Percentiles rank a stretch among this genome's conserved stretches.
phyloP scores from a whole-genome alignment of 352 stramenopile species.

The Phytophthora macrochlamydospora region DNA sequence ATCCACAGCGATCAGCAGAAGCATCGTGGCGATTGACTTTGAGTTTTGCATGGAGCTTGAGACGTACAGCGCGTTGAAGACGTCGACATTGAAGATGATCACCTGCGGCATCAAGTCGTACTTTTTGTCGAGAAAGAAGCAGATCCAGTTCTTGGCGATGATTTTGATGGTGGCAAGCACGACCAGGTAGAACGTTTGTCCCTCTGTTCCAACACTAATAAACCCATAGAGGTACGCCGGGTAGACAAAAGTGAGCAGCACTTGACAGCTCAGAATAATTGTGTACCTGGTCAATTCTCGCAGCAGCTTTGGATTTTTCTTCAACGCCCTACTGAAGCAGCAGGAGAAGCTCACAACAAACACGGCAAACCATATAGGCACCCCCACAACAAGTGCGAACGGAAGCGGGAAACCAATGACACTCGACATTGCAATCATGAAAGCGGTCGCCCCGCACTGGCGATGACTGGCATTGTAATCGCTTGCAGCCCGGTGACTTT shows the following conservation, averaged over 20 bases:
- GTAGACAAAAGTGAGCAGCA: slow-evolving; percentile 40
- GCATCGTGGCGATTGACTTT: slow-evolving; percentile 22
- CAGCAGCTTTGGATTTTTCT: slow-evolving; percentile 1
- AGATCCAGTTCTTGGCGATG: slow-evolving; percentile 40
- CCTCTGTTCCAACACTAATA: slow-evolving; percentile 6
- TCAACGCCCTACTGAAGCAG: slow-evolving; percentile 10
- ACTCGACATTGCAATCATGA: slow-evolving; percentile 30
- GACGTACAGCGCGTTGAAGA: slow-evolving; percentile 49
- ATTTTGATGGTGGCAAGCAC: slow-evolving; percentile 48
- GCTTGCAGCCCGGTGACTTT: slow-evolving; percentile 5
- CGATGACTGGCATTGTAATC: slow-evolving; percentile 14
- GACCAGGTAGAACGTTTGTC: slow-evolving; percentile 33
- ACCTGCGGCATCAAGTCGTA: slow-evolving; percentile 40
- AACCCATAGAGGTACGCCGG: slow-evolving; percentile 46
- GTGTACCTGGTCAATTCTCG: slow-evolving; percentile 9
- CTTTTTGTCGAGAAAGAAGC: slow-evolving; percentile 16
- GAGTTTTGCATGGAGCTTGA: slow-evolving; percentile 43
- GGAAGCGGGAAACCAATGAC: slow-evolving; percentile 46
- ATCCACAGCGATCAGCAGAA: slow-evolving; percentile 34
- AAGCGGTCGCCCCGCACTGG: slow-evolving; percentile 21
- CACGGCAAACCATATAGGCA: slow-evolving; percentile 20
- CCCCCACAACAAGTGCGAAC: slow-evolving; percentile 36
- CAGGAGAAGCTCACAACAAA: slow-evolving; percentile 19
- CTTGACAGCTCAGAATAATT: slow-evolving; percentile 5
- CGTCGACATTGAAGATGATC: slow-evolving; percentile 51